Conservation (phyloP, 2,329 filamentous ascomycete genomes). For the Cladophialophora bantiana region DNA sequence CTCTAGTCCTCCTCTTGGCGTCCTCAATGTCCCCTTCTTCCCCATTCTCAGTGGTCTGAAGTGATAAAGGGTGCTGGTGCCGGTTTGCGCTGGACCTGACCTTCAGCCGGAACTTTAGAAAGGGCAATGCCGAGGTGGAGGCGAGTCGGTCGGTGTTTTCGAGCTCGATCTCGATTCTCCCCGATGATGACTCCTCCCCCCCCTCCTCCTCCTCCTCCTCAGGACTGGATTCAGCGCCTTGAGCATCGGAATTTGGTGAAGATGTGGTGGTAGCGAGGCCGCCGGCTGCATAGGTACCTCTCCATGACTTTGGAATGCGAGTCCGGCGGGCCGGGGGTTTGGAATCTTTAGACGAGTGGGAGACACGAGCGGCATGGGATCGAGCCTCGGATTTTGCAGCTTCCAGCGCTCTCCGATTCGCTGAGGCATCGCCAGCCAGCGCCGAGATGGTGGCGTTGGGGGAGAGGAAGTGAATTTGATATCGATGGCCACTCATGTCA, state of each 20-base stretch:
- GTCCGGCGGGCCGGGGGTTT: not conserved
- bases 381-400: slow-evolving; percentile 12
- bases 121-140: not conserved
- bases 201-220: no score
- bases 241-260: not conserved
- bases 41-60: not conserved
- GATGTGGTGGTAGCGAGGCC: not conserved
- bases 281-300: not conserved
- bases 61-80: not conserved
- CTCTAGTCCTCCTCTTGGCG: slow-evolving; percentile 1
- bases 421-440: not conserved
- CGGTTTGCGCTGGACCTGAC: not conserved
- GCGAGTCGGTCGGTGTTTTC: not conserved
- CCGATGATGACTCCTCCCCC: no score
- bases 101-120: slow-evolving; percentile 9
- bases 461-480: slow-evolving; percentile 8
- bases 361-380: slow-evolving; percentile 15
- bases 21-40: not conserved
- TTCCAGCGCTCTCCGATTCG: not conserved
- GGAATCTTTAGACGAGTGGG: not conserved
- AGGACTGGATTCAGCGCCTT: not conserved
- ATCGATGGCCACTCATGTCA: slow-evolving; percentile 10
- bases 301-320: not conserved
- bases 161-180: not conserved
- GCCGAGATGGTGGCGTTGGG: slow-evolving; percentile 5